Conservation (phyloP, 805 yeast genomes). For the Metschnikowia sp. region DNA sequence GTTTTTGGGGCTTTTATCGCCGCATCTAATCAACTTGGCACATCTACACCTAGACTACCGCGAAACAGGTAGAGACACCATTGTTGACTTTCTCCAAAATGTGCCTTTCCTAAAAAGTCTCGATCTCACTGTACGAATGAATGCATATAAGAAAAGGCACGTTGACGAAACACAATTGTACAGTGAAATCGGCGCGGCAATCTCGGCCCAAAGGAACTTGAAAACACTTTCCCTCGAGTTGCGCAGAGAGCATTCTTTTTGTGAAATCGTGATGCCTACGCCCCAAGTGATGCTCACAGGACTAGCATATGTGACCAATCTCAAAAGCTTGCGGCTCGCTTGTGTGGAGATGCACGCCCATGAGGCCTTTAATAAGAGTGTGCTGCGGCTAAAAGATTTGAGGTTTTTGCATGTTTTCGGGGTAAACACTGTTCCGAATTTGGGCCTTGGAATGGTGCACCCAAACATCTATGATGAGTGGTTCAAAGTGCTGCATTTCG, state of each 20-base stretch:
- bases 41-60: conserved; percentile 38
- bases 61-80: conserved; percentile 40
- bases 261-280: conserved; percentile 28
- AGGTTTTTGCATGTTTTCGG: conserved; percentile 46
- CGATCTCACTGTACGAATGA: conserved; percentile 41
- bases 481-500: conserved; percentile 55
- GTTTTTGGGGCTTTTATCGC: conserved; percentile 25
- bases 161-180: conserved; percentile 6
- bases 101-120: conserved; percentile 29
- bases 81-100: conserved; percentile 29
- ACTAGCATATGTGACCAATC: conserved; percentile 13
- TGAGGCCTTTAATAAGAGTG: conserved; percentile 20
- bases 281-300: conserved; percentile 13
- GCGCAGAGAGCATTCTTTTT: conserved; percentile 33
- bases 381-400: conserved; percentile 23
- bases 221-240: conserved; percentile 39
- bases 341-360: conserved; percentile 11
- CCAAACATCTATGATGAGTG: conserved; percentile 56
- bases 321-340: conserved; percentile 42
- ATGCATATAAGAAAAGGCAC: conserved; percentile 23
- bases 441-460: conserved; percentile 52
- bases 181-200: conserved; percentile 18
- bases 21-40: conserved; percentile 22
- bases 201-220: conserved; percentile 22
- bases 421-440: conserved; percentile 49